phyloP scores from a whole-genome alignment of 163 green algal genomes.

The Volvox carteri region DNA sequence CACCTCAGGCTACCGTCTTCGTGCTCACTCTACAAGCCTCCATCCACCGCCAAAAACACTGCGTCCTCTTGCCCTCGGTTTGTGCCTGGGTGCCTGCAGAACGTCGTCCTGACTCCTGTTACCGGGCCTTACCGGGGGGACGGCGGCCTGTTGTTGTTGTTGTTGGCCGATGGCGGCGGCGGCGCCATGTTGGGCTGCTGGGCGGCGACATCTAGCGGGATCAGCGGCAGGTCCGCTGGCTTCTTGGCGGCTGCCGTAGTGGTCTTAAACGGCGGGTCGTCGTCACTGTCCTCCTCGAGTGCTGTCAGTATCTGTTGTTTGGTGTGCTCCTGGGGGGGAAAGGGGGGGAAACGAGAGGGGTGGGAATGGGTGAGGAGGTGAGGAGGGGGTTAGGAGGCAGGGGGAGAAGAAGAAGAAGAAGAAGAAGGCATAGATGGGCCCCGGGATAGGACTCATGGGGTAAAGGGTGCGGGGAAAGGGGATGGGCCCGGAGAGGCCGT shows the following conservation, averaged over 20 bases:
- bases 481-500: no score
- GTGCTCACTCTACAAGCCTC: no score
- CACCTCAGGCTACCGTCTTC: no score
- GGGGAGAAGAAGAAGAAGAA: no score
- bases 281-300: constrained; percentile 44
- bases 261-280: constrained; percentile 13
- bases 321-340: constrained; percentile 9
- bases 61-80: no score
- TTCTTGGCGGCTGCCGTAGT: neutral
- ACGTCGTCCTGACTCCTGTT: no score
- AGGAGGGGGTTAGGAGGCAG: neutral
- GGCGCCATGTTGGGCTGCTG: neutral
- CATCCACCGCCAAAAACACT: no score
- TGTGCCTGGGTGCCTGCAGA: no score
- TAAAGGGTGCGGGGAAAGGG: no score
- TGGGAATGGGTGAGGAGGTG: neutral
- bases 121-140: constrained; percentile 48
- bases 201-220: neutral
- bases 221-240: neutral
- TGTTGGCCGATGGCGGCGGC: no score
- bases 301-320: constrained; percentile 45
- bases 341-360: neutral
- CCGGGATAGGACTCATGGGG: neutral
- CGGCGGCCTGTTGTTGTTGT: constrained; percentile 36
- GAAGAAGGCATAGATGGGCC: neutral